Percentiles rank a stretch among this genome's conserved stretches.
Conservation (phyloP, 1,139 yeast genomes). For the Petasospora rhodanensis region DNA sequence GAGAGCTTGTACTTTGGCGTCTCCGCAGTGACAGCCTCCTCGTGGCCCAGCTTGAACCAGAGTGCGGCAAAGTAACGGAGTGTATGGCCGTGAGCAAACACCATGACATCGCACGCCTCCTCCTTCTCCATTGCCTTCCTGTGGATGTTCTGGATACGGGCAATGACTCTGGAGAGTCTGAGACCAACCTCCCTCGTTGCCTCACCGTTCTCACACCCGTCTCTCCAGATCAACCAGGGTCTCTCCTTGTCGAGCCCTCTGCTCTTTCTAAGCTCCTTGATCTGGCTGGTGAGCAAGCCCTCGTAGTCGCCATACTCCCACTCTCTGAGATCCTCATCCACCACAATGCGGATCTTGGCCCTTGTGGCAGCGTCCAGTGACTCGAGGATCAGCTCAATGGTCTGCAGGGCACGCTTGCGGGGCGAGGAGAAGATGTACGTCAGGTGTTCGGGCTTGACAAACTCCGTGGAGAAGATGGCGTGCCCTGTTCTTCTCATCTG, state of each 20-base stretch:
- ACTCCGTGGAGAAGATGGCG: slow-evolving; percentile 55
- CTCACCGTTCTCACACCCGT: slow-evolving; percentile 94
- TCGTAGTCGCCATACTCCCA: slow-evolving; percentile 98
- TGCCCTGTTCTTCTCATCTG: slow-evolving; percentile 76
- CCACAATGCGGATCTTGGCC: slow-evolving; percentile 40
- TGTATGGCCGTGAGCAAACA: slow-evolving; percentile 92
- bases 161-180: slow-evolving; percentile 68
- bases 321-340: slow-evolving; percentile 73
- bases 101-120: slow-evolving; percentile 64
- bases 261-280: slow-evolving; percentile 50
- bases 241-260: slow-evolving; percentile 54
- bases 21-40: slow-evolving; percentile 21
- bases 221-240: slow-evolving; percentile 86
- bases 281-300: slow-evolving; percentile 68
- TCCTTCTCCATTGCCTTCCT: slow-evolving; percentile 48
- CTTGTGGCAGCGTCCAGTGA: slow-evolving; percentile 44
- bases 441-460: slow-evolving; percentile 61
- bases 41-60: slow-evolving; percentile 54
- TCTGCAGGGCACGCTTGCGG: slow-evolving; percentile 70
- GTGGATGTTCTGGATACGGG: slow-evolving; percentile 59
- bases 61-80: slow-evolving; percentile 84
- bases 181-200: slow-evolving; percentile 54
- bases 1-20: slow-evolving; percentile 20
- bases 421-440: slow-evolving; percentile 75
- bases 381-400: slow-evolving; percentile 55